A percentile compares a stretch with the other conserved stretches of the same genome.
Evolutionary conservation across 2,329 filamentous ascomycete genomes (phyloP).

Genomic region (Cladophialophora immunda): DNA sequence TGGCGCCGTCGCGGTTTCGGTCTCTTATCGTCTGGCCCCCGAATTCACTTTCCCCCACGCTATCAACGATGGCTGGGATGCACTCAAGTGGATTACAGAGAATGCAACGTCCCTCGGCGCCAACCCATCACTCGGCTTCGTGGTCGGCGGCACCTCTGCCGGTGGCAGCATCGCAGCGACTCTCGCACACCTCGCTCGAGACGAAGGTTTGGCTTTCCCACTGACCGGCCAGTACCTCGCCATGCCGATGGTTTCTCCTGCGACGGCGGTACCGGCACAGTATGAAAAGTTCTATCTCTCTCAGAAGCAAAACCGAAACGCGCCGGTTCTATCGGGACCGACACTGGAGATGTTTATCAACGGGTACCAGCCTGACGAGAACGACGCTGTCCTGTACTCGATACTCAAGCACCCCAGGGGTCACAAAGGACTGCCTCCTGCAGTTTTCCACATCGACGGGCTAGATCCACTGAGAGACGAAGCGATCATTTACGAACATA

Average conservation of each 20-base stretch:
- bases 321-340: constrained; percentile 44
- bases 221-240: constrained; percentile 58
- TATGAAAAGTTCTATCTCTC: neutral
- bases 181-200: constrained; percentile 45
- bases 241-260: constrained; percentile 49
- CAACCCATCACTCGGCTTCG: constrained; percentile 54
- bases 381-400: constrained; percentile 18
- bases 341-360: constrained; percentile 39
- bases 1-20: constrained; percentile 22
- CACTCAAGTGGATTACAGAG: constrained; percentile 39
- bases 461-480: constrained; percentile 29
- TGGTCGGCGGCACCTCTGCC: constrained; percentile 59
- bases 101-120: constrained; percentile 49
- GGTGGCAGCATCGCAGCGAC: constrained; percentile 49
- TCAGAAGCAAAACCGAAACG: constrained; percentile 34
- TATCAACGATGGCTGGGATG: constrained; percentile 33
- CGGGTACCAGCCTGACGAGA: constrained; percentile 20
- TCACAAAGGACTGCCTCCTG: constrained; percentile 40
- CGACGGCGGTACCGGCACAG: constrained; percentile 26
- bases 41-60: constrained; percentile 41
- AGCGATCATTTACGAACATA: constrained; percentile 39
- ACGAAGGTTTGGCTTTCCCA: constrained; percentile 47
- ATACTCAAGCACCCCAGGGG: constrained; percentile 31
- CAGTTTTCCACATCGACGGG: constrained; percentile 32
- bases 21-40: constrained; percentile 34